A percentile compares a stretch with the other conserved stretches of the same genome.
phyloP scores from a whole-genome alignment of 257 asterid species.

The Fraxinus americana region DNA sequence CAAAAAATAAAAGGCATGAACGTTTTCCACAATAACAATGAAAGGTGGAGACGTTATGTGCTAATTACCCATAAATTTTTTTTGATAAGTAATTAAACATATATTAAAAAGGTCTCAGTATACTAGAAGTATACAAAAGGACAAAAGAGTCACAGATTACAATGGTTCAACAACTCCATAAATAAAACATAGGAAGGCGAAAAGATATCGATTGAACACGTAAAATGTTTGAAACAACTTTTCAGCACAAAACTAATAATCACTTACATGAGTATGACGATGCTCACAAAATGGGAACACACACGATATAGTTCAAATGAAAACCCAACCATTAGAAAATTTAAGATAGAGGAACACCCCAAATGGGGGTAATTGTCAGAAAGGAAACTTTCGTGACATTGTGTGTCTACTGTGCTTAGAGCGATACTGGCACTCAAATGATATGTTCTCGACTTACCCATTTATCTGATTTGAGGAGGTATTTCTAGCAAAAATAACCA shows the following conservation, averaged over 20 bases:
- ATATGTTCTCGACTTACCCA: constrained; percentile 49
- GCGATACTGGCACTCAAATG: not conserved
- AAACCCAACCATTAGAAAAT: not conserved
- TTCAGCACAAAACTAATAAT: constrained; percentile 10
- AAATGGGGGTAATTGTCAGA: not conserved
- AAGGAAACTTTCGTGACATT: not conserved
- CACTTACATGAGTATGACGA: not conserved
- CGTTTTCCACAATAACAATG: too few species aligned
- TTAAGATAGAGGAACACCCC: constrained; percentile 4
- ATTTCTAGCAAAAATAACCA: constrained; percentile 85
- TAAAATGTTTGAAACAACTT: constrained; percentile 6
- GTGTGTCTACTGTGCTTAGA: not conserved
- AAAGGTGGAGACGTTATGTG: too few species aligned
- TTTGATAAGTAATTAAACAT: too few species aligned
- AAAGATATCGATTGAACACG: not conserved
- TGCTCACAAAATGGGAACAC: constrained; percentile 5
- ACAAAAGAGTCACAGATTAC: too few species aligned
- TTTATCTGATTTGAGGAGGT: constrained; percentile 77
- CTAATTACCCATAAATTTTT: too few species aligned
- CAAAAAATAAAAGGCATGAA: too few species aligned
- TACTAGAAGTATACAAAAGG: too few species aligned
- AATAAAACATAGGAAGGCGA: not conserved
- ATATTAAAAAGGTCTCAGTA: too few species aligned
- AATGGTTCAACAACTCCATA: too few species aligned
- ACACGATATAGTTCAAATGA: not conserved